Evolutionary conservation across 2,329 filamentous ascomycete species (phyloP).

Genomic region (Colletotrichum aenigma): DNA sequence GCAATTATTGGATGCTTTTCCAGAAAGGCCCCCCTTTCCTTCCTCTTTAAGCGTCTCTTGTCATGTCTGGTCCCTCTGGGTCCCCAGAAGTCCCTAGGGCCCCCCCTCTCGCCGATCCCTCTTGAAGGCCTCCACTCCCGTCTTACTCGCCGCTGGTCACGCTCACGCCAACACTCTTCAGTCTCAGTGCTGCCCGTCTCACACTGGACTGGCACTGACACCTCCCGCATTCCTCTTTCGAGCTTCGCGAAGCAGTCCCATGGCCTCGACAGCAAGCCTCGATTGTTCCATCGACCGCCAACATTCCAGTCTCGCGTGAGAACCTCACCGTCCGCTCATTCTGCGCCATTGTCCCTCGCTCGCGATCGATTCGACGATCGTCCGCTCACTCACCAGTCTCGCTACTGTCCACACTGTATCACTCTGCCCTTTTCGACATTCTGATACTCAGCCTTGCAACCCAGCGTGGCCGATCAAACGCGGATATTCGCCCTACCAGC

Average conservation of each 20-base stretch:
- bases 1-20: neutral
- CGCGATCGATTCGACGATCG: neutral
- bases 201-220: neutral
- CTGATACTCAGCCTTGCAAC: conserved; percentile 19
- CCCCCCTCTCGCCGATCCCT: conserved; percentile 8
- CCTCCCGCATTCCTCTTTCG: neutral
- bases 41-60: neutral
- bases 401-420: neutral
- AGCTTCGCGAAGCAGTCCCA: conserved; percentile 11
- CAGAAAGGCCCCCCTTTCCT: neutral
- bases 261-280: neutral
- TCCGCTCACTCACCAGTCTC: neutral
- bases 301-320: neutral
- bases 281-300: neutral
- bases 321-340: conserved; percentile 3
- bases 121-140: conserved; percentile 18
- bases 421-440: conserved; percentile 8
- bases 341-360: neutral
- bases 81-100: neutral
- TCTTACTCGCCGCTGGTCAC: neutral
- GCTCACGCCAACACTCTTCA: neutral
- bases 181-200: neutral
- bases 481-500: conserved; percentile 8
- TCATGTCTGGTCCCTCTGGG: neutral
- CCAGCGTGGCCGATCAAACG: conserved; percentile 18